phyloP scores from a whole-genome alignment of 2,329 filamentous ascomycete species.

The Drechslerella coelobrocha region DNA sequence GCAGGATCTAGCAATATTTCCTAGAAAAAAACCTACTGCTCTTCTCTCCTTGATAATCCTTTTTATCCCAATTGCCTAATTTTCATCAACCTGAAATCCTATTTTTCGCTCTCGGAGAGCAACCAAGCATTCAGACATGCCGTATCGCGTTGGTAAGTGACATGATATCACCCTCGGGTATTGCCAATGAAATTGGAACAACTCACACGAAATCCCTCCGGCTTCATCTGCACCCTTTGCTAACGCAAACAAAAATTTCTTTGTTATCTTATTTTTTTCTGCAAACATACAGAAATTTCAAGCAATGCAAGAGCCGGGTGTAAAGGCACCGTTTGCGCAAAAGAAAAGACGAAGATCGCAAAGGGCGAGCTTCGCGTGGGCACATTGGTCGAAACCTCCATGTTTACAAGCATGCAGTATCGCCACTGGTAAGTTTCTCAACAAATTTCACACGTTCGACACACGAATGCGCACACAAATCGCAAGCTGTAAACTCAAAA shows the following conservation, averaged over 20 bases:
- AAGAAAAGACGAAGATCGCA: slow-evolving; percentile 32
- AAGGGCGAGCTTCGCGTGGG: slow-evolving; percentile 50
- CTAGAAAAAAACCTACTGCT: not conserved
- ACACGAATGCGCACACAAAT: not conserved
- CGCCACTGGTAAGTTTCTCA: slow-evolving; percentile 47
- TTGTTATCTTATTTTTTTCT: too few relatives aligned
- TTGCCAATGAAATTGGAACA: slow-evolving; percentile 23
- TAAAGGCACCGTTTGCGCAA: slow-evolving; percentile 26
- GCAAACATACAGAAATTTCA: slow-evolving; percentile 25
- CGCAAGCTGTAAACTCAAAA: not conserved
- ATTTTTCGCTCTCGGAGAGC: not conserved
- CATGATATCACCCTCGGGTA: slow-evolving; percentile 39
- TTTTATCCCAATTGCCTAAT: slow-evolving; percentile 5
- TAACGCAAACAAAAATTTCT: not conserved
- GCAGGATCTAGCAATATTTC: not conserved
- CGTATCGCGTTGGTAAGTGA: slow-evolving; percentile 50
- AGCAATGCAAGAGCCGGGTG: slow-evolving; percentile 29
- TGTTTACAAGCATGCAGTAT: slow-evolving; percentile 29
- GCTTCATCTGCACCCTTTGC: not conserved
- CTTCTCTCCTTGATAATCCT: not conserved
- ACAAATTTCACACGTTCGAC: not conserved
- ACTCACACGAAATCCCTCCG: slow-evolving; percentile 15
- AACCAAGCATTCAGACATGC: slow-evolving; percentile 20
- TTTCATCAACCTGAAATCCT: slow-evolving; percentile 3
- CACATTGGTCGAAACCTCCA: slow-evolving; percentile 44